Conservation (phyloP, 2,329 filamentous ascomycete species). For the Epichloe scottii region DNA sequence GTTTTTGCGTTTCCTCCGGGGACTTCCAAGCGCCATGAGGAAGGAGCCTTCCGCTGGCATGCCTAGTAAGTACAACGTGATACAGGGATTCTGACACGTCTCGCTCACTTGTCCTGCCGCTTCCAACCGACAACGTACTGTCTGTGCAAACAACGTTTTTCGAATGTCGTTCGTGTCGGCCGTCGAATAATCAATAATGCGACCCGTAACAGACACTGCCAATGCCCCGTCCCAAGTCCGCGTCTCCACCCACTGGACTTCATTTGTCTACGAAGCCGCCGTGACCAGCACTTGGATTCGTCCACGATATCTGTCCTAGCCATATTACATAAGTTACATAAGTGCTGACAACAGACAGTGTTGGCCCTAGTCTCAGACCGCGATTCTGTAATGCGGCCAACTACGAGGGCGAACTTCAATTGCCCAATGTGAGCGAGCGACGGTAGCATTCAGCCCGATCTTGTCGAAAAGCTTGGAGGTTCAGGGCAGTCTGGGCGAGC, state of each 20-base stretch:
- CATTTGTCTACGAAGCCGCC: conserved; percentile 20
- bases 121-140: too few species aligned
- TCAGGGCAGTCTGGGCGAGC: too few species aligned
- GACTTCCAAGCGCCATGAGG: neutral
- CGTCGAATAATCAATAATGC: neutral
- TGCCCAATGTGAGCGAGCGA: neutral
- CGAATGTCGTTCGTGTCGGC: neutral
- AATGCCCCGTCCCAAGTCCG: neutral
- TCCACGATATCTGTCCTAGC: neutral
- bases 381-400: neutral
- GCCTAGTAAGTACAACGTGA: neutral
- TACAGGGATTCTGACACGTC: neutral
- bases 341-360: neutral
- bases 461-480: neutral
- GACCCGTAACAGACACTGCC: neutral
- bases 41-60: neutral
- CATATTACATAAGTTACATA: too few species aligned
- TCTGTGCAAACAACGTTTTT: too few species aligned
- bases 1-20: neutral
- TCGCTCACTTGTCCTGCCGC: neutral
- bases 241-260: too few species aligned
- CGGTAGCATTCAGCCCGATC: neutral
- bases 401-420: neutral
- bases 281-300: conserved; percentile 9
- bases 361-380: neutral